Conservation (phyloP, 2,329 filamentous ascomycete genomes). For the Fonsecaea multimorphosa region DNA sequence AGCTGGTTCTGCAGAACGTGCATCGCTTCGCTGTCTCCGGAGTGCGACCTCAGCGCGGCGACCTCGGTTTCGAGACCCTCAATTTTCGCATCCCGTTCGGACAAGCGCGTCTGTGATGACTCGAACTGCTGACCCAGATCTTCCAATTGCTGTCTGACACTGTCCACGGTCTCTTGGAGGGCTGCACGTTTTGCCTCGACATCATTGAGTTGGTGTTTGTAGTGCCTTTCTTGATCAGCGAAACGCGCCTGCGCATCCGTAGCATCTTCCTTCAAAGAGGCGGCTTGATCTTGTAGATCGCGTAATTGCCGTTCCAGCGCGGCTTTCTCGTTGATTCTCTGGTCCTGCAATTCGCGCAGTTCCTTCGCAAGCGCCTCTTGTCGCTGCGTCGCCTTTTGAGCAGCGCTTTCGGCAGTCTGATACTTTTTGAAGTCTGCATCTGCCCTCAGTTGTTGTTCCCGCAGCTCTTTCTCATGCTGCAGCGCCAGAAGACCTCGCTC, state of each 20-base stretch:
- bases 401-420: slow-evolving; percentile 61
- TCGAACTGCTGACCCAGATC: slow-evolving; percentile 63
- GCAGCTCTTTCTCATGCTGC: slow-evolving; percentile 80
- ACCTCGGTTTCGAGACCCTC: slow-evolving; percentile 82
- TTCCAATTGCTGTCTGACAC: slow-evolving; percentile 60
- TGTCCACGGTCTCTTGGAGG: slow-evolving; percentile 61
- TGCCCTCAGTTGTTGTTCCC: slow-evolving; percentile 78
- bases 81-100: slow-evolving; percentile 71
- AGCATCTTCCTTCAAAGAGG: slow-evolving; percentile 76
- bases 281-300: slow-evolving; percentile 70
- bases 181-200: slow-evolving; percentile 66
- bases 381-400: slow-evolving; percentile 59
- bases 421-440: slow-evolving; percentile 81
- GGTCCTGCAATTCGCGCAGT: slow-evolving; percentile 61
- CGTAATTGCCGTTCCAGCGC: slow-evolving; percentile 62
- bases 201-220: slow-evolving; percentile 63
- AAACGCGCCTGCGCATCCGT: slow-evolving; percentile 81
- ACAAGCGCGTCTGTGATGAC: slow-evolving; percentile 69
- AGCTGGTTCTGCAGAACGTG: slow-evolving; percentile 85
- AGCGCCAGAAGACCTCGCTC: slow-evolving; percentile 81
- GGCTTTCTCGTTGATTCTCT: slow-evolving; percentile 61
- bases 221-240: slow-evolving; percentile 71
- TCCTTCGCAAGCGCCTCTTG: slow-evolving; percentile 62
- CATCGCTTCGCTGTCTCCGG: slow-evolving; percentile 84
- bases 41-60: slow-evolving; percentile 80